Evolutionary conservation across 2,329 filamentous ascomycete genomes (phyloP).

Genomic region (Diaporthe humulicola): DNA sequence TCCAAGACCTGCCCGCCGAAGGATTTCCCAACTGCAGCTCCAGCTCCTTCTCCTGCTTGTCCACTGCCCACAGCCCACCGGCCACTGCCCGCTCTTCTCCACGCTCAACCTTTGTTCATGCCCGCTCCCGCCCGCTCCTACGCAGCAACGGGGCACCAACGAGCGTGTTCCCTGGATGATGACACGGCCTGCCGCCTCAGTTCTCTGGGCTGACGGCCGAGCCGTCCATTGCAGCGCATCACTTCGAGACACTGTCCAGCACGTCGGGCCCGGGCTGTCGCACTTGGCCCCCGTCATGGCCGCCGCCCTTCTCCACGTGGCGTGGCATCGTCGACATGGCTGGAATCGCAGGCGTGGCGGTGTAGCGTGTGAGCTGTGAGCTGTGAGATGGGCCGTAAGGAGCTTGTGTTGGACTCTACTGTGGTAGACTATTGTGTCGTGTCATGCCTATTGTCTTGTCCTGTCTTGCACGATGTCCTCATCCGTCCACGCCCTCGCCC

Average conservation of each 20-base stretch:
- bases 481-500: not conserved
- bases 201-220: constrained; percentile 25
- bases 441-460: constrained; percentile 19
- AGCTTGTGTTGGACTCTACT: not conserved
- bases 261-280: constrained; percentile 9
- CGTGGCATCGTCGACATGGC: constrained; percentile 25
- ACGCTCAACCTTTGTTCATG: not conserved
- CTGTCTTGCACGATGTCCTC: constrained; percentile 1
- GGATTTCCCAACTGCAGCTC: constrained; percentile 21
- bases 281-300: constrained; percentile 22
- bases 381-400: not conserved
- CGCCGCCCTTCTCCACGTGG: constrained; percentile 30
- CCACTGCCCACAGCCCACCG: not conserved
- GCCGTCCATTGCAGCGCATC: not conserved
- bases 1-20: not conserved
- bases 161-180: not conserved
- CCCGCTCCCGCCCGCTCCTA: not conserved
- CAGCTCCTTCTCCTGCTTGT: not conserved
- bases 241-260: not conserved
- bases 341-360: constrained; percentile 27
- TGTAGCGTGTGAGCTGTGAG: constrained; percentile 7
- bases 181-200: constrained; percentile 23
- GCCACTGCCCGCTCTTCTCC: too few species aligned
- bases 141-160: too few species aligned
- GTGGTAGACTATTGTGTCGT: not conserved